Conservation (phyloP, 1,284 basidiomycete species). For the Ustilago sp. region DNA sequence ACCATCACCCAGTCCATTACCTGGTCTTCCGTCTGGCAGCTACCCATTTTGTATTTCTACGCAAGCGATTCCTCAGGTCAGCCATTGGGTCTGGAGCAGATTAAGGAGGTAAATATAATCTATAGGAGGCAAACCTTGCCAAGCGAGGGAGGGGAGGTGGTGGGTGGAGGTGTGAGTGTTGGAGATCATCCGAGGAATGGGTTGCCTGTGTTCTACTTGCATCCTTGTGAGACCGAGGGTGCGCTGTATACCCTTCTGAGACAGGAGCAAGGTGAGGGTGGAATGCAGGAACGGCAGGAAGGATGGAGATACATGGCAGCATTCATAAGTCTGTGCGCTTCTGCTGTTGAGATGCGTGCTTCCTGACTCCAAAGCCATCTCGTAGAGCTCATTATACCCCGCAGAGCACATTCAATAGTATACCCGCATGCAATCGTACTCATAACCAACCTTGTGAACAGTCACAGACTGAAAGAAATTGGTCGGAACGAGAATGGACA, state of each 20-base stretch:
- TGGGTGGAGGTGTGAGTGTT: conserved; percentile 17
- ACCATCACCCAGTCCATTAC: conserved; percentile 24
- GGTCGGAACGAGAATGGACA: neutral
- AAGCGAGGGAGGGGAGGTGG: neutral
- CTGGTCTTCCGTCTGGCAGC: conserved; percentile 20
- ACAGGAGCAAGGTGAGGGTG: neutral
- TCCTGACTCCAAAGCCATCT: neutral
- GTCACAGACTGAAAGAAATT: neutral
- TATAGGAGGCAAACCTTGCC: neutral
- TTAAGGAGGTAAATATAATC: conserved; percentile 5
- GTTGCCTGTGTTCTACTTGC: conserved; percentile 23
- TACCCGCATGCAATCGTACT: conserved; percentile 3
- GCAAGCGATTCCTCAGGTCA: conserved; percentile 10
- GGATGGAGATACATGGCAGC: conserved; percentile 17
- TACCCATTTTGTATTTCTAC: conserved; percentile 37
- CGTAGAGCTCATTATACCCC: neutral
- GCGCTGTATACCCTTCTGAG: neutral
- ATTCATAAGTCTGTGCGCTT: conserved; percentile 31
- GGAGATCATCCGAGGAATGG: conserved; percentile 30
- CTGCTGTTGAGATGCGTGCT: conserved; percentile 40
- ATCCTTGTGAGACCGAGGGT: conserved; percentile 37
- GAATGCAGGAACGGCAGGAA: neutral
- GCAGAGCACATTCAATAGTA: neutral
- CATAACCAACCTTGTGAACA: neutral
- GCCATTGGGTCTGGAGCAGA: conserved; percentile 5